These are phyloP conservation scores for Hirsutella rhossiliensis DNA, from an alignment of 2,329 filamentous ascomycete species.

Conservation along the genomic window DNA sequence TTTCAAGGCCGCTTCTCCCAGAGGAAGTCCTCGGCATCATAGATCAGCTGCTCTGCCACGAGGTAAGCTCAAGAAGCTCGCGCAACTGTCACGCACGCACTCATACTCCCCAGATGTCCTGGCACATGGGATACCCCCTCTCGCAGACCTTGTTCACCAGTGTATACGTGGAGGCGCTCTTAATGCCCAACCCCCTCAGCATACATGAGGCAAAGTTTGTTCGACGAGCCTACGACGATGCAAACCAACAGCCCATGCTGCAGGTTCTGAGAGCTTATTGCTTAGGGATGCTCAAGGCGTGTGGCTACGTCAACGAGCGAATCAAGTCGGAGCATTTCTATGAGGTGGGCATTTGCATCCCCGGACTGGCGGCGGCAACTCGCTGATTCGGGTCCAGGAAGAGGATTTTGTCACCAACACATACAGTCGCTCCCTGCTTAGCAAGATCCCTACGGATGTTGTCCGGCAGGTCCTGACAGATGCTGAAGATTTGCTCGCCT, in stretches of 20 bases:
- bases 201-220: constrained; percentile 56
- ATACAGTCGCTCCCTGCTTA: constrained; percentile 69
- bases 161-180: constrained; percentile 73
- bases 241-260: constrained; percentile 34
- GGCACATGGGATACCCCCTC: constrained; percentile 91
- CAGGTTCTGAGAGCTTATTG: constrained; percentile 75
- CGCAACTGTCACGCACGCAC: no score
- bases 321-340: constrained; percentile 82
- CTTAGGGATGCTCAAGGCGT: constrained; percentile 71
- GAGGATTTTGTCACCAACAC: constrained; percentile 94
- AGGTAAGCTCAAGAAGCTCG: constrained; percentile 39
- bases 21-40: constrained; percentile 85
- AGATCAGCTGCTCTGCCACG: constrained; percentile 80
- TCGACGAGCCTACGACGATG: constrained; percentile 16
- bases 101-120: constrained; percentile 59
- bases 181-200: constrained; percentile 54
- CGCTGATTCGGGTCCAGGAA: constrained; percentile 41
- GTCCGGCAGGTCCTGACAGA: constrained; percentile 42
- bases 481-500: constrained; percentile 39
- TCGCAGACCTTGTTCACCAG: constrained; percentile 93
- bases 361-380: background rate
- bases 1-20: constrained; percentile 53
- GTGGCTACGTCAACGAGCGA: constrained; percentile 63
- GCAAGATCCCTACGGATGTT: constrained; percentile 44
- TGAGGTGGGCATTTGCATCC: constrained; percentile 47